These are phyloP conservation scores for Dianthus caryophyllus DNA, from an alignment of 148 eudicot genomes.

Conservation along the genomic window DNA sequence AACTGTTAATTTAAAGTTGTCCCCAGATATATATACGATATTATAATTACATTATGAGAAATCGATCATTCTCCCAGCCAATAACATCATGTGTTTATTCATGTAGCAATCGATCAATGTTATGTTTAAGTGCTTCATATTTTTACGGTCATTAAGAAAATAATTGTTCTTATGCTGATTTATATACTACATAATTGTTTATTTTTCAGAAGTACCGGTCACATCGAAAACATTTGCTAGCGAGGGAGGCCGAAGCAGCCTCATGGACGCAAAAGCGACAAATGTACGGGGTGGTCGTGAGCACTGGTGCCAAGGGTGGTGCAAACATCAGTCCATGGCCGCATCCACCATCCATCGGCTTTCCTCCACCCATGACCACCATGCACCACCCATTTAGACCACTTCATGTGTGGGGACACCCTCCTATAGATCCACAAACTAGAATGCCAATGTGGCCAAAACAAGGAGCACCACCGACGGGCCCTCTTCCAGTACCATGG, in stretches of 20 bases:
- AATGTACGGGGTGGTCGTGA: conserved; percentile 42
- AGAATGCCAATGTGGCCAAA: conserved; percentile 61
- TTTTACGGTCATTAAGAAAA: no score
- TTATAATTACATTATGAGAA: no score
- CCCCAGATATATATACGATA: no score
- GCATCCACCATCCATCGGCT: conserved; percentile 66
- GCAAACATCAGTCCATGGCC: conserved; percentile 42
- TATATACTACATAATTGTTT: not conserved
- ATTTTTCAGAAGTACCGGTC: conserved; percentile 77
- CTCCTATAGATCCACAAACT: conserved; percentile 50
- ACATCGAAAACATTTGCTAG: conserved; percentile 77
- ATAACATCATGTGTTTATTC: no score
- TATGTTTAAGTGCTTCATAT: no score
- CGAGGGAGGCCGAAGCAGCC: conserved; percentile 88
- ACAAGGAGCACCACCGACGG: conserved; percentile 34
- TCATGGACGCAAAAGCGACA: conserved; percentile 80
- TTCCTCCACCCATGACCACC: conserved; percentile 59
- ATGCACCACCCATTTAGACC: conserved; percentile 63
- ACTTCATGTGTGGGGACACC: conserved; percentile 97
- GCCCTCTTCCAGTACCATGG: conserved; percentile 37
- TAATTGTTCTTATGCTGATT: no score
- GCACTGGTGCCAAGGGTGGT: conserved; percentile 42
- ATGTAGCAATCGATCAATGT: no score
- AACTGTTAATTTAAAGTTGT: no score
- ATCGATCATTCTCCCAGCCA: no score